phyloP scores from a whole-genome alignment of 768 basidiomycete genomes.

The Kwoniella dejecticola region DNA sequence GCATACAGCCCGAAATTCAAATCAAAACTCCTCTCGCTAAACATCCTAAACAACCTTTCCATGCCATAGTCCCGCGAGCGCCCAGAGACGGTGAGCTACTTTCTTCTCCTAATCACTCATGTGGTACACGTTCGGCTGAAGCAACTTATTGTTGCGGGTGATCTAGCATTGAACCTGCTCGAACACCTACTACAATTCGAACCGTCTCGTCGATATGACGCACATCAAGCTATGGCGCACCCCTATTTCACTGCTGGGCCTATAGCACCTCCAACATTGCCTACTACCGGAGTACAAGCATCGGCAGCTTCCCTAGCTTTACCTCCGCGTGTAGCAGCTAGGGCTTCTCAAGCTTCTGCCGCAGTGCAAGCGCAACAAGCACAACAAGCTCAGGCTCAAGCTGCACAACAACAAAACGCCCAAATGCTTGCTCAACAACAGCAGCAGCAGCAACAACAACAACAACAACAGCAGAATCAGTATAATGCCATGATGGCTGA shows the following conservation, averaged over 20 bases:
- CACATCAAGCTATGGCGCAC: conserved; percentile 85
- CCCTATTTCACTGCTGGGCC: conserved; percentile 69
- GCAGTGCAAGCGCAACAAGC: conserved; percentile 47
- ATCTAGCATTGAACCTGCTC: conserved; percentile 80
- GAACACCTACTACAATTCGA: conserved; percentile 96
- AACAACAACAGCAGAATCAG: conserved; percentile 36
- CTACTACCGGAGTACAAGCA: conserved; percentile 34
- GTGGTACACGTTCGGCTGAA: no score
- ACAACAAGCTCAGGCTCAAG: conserved; percentile 31
- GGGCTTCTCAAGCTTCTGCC: conserved; percentile 40
- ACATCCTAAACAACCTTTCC: conserved; percentile 53
- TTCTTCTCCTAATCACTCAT: no score
- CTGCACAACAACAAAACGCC: conserved; percentile 17
- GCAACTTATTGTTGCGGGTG: no score
- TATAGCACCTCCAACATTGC: conserved; percentile 48
- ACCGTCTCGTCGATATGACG: conserved; percentile 85
- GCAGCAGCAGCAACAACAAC: conserved; percentile 42
- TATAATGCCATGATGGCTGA: conserved; percentile 46
- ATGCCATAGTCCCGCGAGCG: conserved; percentile 51
- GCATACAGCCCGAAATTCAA: conserved; percentile 47
- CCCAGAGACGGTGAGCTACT: conserved; percentile 45
- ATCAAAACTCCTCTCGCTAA: conserved; percentile 44
- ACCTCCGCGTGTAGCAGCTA: conserved; percentile 42
- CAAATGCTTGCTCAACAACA: conserved; percentile 35
- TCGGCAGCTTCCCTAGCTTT: conserved; percentile 45